Evolutionary conservation across 2,329 filamentous ascomycete genomes (phyloP).

Genomic region (Alternaria triticimaculans): DNA sequence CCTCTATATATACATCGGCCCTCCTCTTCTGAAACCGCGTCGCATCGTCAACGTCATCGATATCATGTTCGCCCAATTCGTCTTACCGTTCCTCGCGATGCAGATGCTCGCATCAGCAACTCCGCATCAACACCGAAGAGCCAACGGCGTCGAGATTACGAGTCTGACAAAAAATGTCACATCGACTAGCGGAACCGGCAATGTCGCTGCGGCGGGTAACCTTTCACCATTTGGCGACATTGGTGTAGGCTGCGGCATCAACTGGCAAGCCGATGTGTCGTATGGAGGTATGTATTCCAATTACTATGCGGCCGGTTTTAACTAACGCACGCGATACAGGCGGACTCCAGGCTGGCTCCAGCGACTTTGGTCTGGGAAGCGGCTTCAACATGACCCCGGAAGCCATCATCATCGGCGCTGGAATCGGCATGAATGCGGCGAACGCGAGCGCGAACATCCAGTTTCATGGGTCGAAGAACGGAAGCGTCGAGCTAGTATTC

Average conservation of each 20-base stretch:
- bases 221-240: slow-evolving; percentile 16
- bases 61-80: slow-evolving; percentile 4
- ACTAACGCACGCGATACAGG: slow-evolving; percentile 5
- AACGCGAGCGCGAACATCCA: slow-evolving; percentile 13
- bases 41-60: not conserved
- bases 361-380: slow-evolving; percentile 11
- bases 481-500: slow-evolving; percentile 12
- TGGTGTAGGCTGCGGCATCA: slow-evolving; percentile 17
- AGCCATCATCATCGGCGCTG: slow-evolving; percentile 2
- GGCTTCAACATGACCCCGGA: slow-evolving; percentile 15
- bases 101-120: slow-evolving; percentile 6
- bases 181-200: slow-evolving; percentile 10
- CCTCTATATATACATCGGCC: not conserved
- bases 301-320: not conserved
- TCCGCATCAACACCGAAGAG: not conserved
- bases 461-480: slow-evolving; percentile 13
- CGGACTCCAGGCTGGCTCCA: slow-evolving; percentile 17
- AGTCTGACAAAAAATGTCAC: slow-evolving; percentile 11
- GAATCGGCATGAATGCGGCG: slow-evolving; percentile 13
- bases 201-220: slow-evolving; percentile 13
- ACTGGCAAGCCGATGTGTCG: slow-evolving; percentile 12
- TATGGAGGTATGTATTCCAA: slow-evolving; percentile 9
- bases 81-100: slow-evolving; percentile 2
- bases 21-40: not conserved
- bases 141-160: slow-evolving; percentile 6